Conservation (phyloP, 768 basidiomycete genomes). For the Austroboletus festivus region DNA sequence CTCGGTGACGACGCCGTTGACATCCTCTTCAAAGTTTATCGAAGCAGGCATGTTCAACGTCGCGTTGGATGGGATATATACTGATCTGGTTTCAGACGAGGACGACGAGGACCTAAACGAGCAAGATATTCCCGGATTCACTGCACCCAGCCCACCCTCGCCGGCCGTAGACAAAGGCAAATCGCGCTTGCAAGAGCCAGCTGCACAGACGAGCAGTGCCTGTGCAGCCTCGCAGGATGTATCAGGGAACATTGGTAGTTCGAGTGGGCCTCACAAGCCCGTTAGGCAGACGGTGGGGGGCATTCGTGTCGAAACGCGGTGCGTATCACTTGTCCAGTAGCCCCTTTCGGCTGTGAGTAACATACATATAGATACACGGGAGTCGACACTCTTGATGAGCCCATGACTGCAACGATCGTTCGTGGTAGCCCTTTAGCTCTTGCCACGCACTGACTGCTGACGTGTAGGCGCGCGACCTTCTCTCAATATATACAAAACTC, state of each 20-base stretch:
- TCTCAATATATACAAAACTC: conserved; percentile 90
- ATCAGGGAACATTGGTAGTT: conserved; percentile 72
- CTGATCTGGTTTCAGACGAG: conserved; percentile 44
- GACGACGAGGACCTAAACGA: conserved; percentile 80
- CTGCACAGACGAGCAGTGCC: conserved; percentile 34
- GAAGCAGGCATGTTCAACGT: conserved; percentile 57
- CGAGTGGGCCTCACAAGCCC: conserved; percentile 39
- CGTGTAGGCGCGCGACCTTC: conserved; percentile 75
- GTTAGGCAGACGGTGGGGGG: conserved; percentile 76
- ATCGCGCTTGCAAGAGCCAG: conserved; percentile 54
- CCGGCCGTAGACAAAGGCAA: conserved; percentile 66
- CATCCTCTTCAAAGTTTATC: conserved; percentile 72
- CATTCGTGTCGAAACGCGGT: conserved; percentile 86
- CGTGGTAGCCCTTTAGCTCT: conserved; percentile 28
- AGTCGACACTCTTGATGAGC: conserved; percentile 88
- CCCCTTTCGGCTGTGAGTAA: not conserved
- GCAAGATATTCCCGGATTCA: conserved; percentile 75
- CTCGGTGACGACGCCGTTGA: conserved; percentile 44
- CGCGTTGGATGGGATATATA: not conserved
- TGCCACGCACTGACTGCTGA: conserved; percentile 7
- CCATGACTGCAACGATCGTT: conserved; percentile 85
- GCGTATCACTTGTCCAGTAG: conserved; percentile 18
- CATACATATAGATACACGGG: conserved; percentile 58
- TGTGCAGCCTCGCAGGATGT: conserved; percentile 38
- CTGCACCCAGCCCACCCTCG: conserved; percentile 56